These are phyloP conservation scores for Urostyla sp. DNA, from an alignment of 73 alveolate species.

Conservation along the genomic window DNA sequence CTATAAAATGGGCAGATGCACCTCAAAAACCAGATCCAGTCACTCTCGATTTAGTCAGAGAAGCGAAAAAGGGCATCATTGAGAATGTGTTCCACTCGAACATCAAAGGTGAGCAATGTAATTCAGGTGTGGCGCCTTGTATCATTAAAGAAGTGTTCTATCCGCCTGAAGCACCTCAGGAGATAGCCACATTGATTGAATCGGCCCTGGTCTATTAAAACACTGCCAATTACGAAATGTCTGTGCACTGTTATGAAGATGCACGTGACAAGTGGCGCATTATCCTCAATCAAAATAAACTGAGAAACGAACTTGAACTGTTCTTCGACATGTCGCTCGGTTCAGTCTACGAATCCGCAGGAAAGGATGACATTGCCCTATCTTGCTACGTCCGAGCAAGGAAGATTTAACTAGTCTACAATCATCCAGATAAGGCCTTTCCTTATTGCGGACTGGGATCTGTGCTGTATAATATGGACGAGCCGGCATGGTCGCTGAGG, in stretches of 20 bases:
- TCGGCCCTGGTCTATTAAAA: conserved; percentile 82
- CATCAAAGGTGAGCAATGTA: conserved; percentile 70
- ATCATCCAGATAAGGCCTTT: conserved; percentile 97
- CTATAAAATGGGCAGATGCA: conserved; percentile 76
- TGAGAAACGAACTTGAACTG: conserved; percentile 71
- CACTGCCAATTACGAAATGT: conserved; percentile 82
- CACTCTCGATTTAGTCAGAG: conserved; percentile 62
- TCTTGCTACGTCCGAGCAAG: conserved; percentile 86
- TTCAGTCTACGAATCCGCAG: conserved; percentile 91
- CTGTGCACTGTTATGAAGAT: conserved; percentile 81
- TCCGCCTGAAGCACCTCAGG: conserved; percentile 93
- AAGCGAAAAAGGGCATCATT: conserved; percentile 68
- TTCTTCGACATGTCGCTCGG: conserved; percentile 94
- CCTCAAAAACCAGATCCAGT: conserved; percentile 60
- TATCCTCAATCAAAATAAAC: conserved; percentile 24
- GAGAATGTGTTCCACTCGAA: conserved; percentile 76
- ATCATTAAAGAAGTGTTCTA: conserved; percentile 82
- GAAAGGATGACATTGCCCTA: conserved; percentile 95
- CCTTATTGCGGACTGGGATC: conserved; percentile 96
- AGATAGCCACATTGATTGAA: conserved; percentile 81
- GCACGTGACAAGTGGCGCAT: conserved; percentile 74
- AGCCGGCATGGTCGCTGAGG: conserved; percentile 93
- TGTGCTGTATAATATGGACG: conserved; percentile 93
- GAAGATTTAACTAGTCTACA: conserved; percentile 82
- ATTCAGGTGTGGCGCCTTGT: conserved; percentile 90